Percentiles rank a stretch among this genome's conserved stretches.
These are phyloP conservation scores for Delitschia confertaspora DNA, from an alignment of 495 filamentous ascomycete genomes.

Conservation along the genomic window DNA sequence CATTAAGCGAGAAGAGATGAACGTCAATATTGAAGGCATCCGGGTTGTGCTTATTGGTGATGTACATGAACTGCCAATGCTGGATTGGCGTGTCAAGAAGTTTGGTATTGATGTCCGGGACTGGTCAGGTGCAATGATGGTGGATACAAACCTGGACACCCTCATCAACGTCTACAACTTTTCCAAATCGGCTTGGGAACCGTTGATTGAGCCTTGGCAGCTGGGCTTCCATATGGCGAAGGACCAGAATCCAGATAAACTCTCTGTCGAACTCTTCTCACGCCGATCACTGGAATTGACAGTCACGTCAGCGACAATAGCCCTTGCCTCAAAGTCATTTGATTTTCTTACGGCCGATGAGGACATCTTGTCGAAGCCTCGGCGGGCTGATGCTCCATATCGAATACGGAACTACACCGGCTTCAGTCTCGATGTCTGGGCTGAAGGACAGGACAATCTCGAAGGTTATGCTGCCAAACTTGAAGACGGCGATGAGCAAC, in stretches of 20 bases:
- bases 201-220: constrained; percentile 92
- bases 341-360: constrained; percentile 83
- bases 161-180: constrained; percentile 98
- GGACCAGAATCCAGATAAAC: constrained; percentile 60
- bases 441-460: constrained; percentile 46
- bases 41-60: constrained; percentile 91
- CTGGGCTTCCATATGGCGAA: constrained; percentile 82
- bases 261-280: constrained; percentile 79
- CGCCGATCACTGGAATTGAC: constrained; percentile 86
- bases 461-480: constrained; percentile 67
- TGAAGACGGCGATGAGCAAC: constrained; percentile 77
- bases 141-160: constrained; percentile 80
- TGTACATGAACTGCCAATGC: constrained; percentile 83
- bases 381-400: constrained; percentile 86
- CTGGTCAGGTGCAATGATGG: constrained; percentile 81
- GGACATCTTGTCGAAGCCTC: constrained; percentile 87
- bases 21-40: constrained; percentile 74
- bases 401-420: constrained; percentile 91
- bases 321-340: constrained; percentile 81
- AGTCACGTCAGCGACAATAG: constrained; percentile 87
- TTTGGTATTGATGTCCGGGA: constrained; percentile 77
- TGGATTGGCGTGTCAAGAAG: constrained; percentile 88
- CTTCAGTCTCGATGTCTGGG: constrained; percentile 77
- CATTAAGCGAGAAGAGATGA: constrained; percentile 74
- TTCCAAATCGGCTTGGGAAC: constrained; percentile 97